phyloP scores from a whole-genome alignment of 2,329 filamentous ascomycete genomes.

The Botrytis sinoallii region DNA sequence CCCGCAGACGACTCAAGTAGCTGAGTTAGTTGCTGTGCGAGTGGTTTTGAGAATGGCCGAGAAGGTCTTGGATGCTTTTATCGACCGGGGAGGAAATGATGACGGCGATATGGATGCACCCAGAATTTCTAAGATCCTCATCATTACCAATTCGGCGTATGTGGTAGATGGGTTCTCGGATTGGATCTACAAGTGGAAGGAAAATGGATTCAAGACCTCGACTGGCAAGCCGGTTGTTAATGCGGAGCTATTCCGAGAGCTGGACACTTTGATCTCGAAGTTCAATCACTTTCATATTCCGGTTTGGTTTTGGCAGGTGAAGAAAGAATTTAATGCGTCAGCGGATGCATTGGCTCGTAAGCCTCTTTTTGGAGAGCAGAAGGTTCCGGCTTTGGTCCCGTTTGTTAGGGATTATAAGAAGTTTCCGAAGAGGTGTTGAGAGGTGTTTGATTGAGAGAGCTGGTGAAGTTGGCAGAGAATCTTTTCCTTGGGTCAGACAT shows the following conservation, averaged over 20 bases:
- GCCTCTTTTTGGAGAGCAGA: background rate
- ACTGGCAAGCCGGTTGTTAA: slow-evolving; percentile 26
- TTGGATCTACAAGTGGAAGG: slow-evolving; percentile 38
- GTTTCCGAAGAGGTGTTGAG: background rate
- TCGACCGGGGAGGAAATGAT: background rate
- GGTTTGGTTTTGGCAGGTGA: slow-evolving; percentile 23
- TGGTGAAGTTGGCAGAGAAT: background rate
- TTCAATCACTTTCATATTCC: slow-evolving; percentile 6
- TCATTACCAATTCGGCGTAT: slow-evolving; percentile 40
- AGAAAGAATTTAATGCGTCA: slow-evolving; percentile 7
- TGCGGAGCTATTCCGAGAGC: slow-evolving; percentile 6
- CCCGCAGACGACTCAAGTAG: background rate
- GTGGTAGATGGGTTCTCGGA: slow-evolving; percentile 37
- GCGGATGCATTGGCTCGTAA: slow-evolving; percentile 14
- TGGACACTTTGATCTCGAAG: slow-evolving; percentile 11
- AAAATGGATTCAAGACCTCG: slow-evolving; percentile 34
- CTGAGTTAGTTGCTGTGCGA: background rate
- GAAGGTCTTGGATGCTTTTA: background rate
- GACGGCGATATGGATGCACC: background rate
- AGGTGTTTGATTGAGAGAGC: background rate
- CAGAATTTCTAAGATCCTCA: slow-evolving; percentile 6
- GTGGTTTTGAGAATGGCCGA: background rate
- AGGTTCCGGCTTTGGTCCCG: background rate
- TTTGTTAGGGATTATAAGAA: background rate
- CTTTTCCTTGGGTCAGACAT: background rate